A percentile compares a stretch with the other conserved stretches of the same genome.
Evolutionary conservation across 2,329 filamentous ascomycete genomes (phyloP).

Genomic region (Lasiodiplodia gonubiensis): DNA sequence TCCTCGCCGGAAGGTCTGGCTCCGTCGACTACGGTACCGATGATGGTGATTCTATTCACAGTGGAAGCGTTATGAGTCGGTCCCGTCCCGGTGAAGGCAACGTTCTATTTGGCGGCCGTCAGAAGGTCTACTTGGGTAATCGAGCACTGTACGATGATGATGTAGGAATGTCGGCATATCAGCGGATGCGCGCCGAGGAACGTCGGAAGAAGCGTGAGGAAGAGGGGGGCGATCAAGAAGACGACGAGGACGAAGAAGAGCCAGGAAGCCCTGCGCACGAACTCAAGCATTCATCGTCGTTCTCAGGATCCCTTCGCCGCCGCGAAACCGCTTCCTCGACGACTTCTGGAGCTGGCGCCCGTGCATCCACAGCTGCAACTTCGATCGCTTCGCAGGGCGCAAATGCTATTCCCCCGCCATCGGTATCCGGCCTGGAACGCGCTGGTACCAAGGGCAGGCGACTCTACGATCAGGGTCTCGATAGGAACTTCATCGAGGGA

Average conservation of each 20-base stretch:
- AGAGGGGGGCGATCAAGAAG: conserved; percentile 48
- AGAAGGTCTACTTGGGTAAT: conserved; percentile 88
- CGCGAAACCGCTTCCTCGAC: conserved; percentile 86
- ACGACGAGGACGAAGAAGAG: conserved; percentile 41
- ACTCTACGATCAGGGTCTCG: conserved; percentile 82
- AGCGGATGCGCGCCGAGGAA: conserved; percentile 66
- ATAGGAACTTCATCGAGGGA: conserved; percentile 79
- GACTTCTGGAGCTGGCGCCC: conserved; percentile 70
- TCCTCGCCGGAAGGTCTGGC: conserved; percentile 37
- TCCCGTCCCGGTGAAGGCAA: conserved; percentile 87
- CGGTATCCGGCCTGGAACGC: conserved; percentile 57
- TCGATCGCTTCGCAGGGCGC: conserved; percentile 77
- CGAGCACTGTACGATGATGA: conserved; percentile 86
- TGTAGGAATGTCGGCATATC: conserved; percentile 80
- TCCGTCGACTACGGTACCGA: conserved; percentile 67
- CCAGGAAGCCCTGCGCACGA: conserved; percentile 49
- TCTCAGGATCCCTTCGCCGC: conserved; percentile 72
- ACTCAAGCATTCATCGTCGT: conserved; percentile 57
- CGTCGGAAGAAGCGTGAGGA: conserved; percentile 62
- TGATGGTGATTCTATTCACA: conserved; percentile 64
- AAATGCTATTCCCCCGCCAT: conserved; percentile 41
- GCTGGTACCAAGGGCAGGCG: conserved; percentile 73
- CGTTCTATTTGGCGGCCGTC: conserved; percentile 89
- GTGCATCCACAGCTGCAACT: conserved; percentile 85
- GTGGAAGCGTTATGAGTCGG: conserved; percentile 80